These are phyloP conservation scores for Cystoisospora suis DNA, from an alignment of 169 alveolate genomes.

Conservation along the genomic window DNA sequence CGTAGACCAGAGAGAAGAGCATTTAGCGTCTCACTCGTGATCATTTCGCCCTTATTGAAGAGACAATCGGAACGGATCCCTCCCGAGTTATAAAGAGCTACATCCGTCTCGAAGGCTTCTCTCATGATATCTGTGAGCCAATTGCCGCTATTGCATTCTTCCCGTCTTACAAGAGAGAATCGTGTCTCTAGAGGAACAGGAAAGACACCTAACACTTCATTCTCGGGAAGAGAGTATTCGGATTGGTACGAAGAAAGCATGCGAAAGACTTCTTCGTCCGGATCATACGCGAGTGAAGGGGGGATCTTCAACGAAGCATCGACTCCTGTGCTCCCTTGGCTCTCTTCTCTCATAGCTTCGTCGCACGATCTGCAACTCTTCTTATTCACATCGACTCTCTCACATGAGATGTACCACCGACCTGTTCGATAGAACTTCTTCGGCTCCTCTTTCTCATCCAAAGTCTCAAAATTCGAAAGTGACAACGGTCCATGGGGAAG, in stretches of 20 bases:
- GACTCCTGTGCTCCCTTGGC: too few relatives aligned
- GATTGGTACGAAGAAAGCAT: constrained; percentile 62
- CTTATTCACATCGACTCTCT: constrained; percentile 50
- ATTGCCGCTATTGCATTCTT: constrained; percentile 80
- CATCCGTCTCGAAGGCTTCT: constrained; percentile 74
- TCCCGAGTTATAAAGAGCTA: constrained; percentile 81
- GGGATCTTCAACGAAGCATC: too few relatives aligned
- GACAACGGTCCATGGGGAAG: too few relatives aligned
- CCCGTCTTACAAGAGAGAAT: constrained; percentile 72
- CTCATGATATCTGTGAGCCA: constrained; percentile 80
- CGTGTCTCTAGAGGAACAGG: constrained; percentile 80
- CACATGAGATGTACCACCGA: constrained; percentile 66
- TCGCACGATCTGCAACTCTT: too few relatives aligned
- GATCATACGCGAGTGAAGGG: constrained; percentile 39
- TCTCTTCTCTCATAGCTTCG: too few relatives aligned
- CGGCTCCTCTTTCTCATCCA: neutral
- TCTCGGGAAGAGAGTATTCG: constrained; percentile 43
- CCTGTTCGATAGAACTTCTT: constrained; percentile 36
- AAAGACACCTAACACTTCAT: constrained; percentile 72
- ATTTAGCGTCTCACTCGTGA: constrained; percentile 65
- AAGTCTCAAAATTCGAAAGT: too few relatives aligned
- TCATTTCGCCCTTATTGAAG: constrained; percentile 72
- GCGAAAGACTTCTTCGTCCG: constrained; percentile 57
- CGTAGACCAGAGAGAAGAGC: constrained; percentile 78
- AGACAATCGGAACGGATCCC: constrained; percentile 81